Conservation (phyloP, 116 monocot species). For the Phalaenopsis hybrid region DNA sequence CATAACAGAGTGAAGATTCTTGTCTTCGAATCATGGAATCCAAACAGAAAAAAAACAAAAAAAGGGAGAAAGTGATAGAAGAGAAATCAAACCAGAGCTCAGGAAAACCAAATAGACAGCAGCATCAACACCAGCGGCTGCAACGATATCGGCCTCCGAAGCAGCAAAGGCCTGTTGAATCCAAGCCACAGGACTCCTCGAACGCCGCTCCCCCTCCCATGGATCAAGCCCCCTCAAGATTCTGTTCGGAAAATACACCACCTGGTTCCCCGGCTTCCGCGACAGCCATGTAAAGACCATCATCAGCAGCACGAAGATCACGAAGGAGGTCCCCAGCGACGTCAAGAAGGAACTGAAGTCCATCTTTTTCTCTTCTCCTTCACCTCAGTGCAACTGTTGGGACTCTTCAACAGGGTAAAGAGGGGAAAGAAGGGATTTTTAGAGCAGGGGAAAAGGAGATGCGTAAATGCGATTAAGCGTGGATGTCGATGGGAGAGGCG, state of each 20-base stretch:
- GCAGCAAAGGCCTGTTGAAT: slow-evolving; percentile 53
- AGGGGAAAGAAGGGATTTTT: not conserved
- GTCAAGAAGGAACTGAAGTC: slow-evolving; percentile 77
- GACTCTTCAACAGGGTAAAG: not conserved
- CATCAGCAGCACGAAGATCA: slow-evolving; percentile 63
- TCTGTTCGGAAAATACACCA: slow-evolving; percentile 69
- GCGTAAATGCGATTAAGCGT: no score
- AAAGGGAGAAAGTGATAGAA: not conserved
- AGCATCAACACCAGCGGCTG: slow-evolving; percentile 63
- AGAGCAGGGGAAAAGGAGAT: not conserved
- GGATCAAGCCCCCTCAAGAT: slow-evolving; percentile 53
- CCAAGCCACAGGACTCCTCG: slow-evolving; percentile 61
- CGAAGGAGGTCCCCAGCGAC: slow-evolving; percentile 62
- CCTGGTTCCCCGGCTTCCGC: slow-evolving; percentile 51
- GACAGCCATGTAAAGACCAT: slow-evolving; percentile 67
- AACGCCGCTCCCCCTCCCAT: slow-evolving; percentile 25
- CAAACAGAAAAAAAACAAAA: not conserved
- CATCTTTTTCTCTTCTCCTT: slow-evolving; percentile 24
- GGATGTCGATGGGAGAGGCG: no score
- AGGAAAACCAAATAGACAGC: slow-evolving; percentile 85
- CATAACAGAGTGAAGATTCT: no score
- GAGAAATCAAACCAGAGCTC: slow-evolving; percentile 34
- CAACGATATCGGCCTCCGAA: slow-evolving; percentile 62
- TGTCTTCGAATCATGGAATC: not conserved
- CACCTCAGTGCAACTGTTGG: not conserved